Base-by-base conservation (phyloP, 495 filamentous ascomycete genomes). In the Penicillium paradoxum region DNA sequence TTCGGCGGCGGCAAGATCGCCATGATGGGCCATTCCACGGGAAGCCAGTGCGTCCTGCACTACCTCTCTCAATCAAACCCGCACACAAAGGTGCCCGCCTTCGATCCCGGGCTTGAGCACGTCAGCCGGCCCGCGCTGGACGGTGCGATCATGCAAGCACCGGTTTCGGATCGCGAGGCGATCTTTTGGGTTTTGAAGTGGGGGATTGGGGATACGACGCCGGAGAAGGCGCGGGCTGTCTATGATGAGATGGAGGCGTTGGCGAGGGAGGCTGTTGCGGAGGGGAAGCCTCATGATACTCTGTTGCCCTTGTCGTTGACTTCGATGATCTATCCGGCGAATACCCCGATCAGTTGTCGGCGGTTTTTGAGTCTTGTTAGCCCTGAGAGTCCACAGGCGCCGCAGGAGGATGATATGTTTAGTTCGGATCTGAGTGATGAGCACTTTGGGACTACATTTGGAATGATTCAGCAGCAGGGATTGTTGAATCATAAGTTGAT, bases 351-450 rank as follows among this genome's bases (percentile, higher is more conserved):
- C 17, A 83, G 67, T 77, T 41, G 57, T 82, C 86, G 32, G 66
- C 63, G 91, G 37, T 89, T 86, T 77, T 62, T 83, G 25, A 80
- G 81, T 53, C 72, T 96, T 13, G 77, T 78, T 9, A 82, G 76
- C 40, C 73, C 75, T 0, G 75, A 75, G 21, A 69, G 67, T 38
- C 65, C 77, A 27, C 54, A 81, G 59, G 44, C 66, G 19, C 75
- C 71, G 0, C 86, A 87, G 4, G 87, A 87, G 37, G 91, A 97
- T 65, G 92, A 97, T 64, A 84, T 86, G 57, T 97, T 96, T 70
- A 88, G 84, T 45, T 86, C 85, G n/a, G 88, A 91, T 66, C 67
- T 95, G 10, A 61, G 66, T 0, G 83, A 87, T 46, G 73, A 78
- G 34, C 68, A 76, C 53, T 62, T 91, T 14, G 51, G 43, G 21